Evolutionary conservation across 23 red algal genomes (phyloP), one percentile per base, ranked within the genome.

Genomic region (Agarophyton chilense): DNA sequence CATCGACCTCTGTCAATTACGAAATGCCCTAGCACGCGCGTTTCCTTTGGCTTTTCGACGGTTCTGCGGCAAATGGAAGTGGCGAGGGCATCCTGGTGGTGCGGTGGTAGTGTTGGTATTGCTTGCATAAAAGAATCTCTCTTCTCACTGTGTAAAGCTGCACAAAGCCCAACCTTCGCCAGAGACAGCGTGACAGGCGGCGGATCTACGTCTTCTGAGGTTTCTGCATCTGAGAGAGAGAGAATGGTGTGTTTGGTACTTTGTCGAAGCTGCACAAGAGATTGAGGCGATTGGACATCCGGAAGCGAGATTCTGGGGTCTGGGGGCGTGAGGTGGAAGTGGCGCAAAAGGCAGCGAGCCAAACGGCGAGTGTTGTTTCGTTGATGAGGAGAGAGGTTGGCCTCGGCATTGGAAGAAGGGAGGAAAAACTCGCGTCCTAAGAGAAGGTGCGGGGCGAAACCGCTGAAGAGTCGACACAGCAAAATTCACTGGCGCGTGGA

Each of bases 51-150:
- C 45, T 54, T 57, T 53, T 75, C 67, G 10, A 67, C 25, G 29
- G 29, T 76, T 29, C 47, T 77, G 26, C 83, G 64, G 21, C 46
- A 18, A 24, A 88, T 88, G 22, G 83, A 88, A 25, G 55, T 45
- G 9, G 64, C 65, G 9, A 88, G 83, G n/a, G 55, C 46, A 58
- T 73, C 83, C 56, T 88, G 83, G 40, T 77, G 66, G n/a, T 43
- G 16, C 41, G 32, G 38, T 22, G 41, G 18, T 10, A 88, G 68
- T 38, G 34, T 58, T 9, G 77, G 50, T 57, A 88, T 44, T 41
- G 83, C 83, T 53, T 88, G 57, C 10, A 88, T 88, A 67, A 58
- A 88, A 35, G 33, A 24, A 6, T 88, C 83, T 49, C 64, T 75
- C 49, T 88, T 44, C 38, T 58, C 67, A 44, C 64, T 71, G 51